Conservation (phyloP, 257 asterid genomes). For the Gentiana macrophylla region DNA sequence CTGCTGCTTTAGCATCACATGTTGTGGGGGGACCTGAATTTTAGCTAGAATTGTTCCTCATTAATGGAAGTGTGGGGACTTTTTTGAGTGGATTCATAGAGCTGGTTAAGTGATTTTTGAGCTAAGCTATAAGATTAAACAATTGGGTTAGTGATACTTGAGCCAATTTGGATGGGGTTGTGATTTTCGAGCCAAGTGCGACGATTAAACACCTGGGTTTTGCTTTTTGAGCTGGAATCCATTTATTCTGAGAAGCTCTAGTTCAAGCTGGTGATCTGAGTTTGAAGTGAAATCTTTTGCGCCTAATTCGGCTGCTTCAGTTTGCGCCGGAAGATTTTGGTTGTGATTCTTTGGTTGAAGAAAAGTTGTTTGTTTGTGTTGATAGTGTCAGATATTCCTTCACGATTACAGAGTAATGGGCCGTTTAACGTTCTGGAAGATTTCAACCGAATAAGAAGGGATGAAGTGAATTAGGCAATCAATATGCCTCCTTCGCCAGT, state of each 20-base stretch:
- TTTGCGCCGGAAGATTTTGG: not conserved
- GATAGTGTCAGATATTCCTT: not conserved
- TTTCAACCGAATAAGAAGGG: constrained; percentile 18
- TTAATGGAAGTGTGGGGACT: not conserved
- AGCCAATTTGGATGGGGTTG: too few relatives aligned
- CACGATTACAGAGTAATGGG: constrained; percentile 17
- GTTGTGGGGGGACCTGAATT: not conserved
- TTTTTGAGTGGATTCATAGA: not conserved
- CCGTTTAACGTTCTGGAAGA: constrained; percentile 19
- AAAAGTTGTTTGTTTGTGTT: constrained; percentile 1
- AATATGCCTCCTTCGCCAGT: constrained; percentile 75
- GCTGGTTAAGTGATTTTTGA: not conserved
- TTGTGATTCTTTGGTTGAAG: not conserved
- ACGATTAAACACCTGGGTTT: constrained; percentile 2
- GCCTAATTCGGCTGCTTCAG: not conserved
- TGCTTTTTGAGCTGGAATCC: not conserved
- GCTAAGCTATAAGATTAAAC: not conserved
- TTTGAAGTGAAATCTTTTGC: not conserved
- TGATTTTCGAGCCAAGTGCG: not conserved
- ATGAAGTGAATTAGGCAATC: constrained; percentile 11
- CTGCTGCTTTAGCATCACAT: constrained; percentile 3
- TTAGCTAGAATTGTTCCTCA: not conserved
- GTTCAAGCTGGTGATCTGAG: constrained; percentile 1
- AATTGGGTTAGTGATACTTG: not conserved
- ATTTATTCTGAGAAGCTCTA: constrained; percentile 1